Evolutionary conservation across 441 rosid genomes (phyloP).

Genomic region (Croton laevigatus): DNA sequence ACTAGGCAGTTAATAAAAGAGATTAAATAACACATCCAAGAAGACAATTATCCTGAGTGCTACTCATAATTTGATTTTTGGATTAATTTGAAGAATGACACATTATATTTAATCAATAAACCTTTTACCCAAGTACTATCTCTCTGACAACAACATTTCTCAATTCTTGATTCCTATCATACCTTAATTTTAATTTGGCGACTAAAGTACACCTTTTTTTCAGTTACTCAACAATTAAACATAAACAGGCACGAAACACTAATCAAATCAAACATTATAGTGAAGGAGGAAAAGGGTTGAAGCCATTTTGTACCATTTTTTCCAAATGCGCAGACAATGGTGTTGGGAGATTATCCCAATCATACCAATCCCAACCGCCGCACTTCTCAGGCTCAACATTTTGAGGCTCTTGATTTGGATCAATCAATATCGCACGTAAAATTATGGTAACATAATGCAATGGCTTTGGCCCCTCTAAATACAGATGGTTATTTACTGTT

Average conservation of each 20-base stretch:
- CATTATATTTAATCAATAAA: too few relatives aligned
- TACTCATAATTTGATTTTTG: not conserved
- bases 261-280: not conserved
- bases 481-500: conserved; percentile 65
- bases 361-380: conserved; percentile 78
- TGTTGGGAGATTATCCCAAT: conserved; percentile 60
- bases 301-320: conserved; percentile 54
- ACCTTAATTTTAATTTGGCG: too few relatives aligned
- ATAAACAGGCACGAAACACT: too few relatives aligned
- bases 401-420: conserved; percentile 45
- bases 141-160: too few relatives aligned
- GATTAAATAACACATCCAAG: not conserved
- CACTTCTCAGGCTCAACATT: conserved; percentile 77
- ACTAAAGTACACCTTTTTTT: too few relatives aligned
- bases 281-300: conserved; percentile 52
- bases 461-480: conserved; percentile 50
- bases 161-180: too few relatives aligned
- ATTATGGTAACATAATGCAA: conserved; percentile 67
- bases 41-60: not conserved
- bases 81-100: too few relatives aligned
- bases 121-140: too few relatives aligned
- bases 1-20: not conserved
- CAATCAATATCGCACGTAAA: conserved; percentile 46
- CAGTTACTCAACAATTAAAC: too few relatives aligned
- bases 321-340: conserved; percentile 79